These are phyloP conservation scores for Chamaenerion angustifolium DNA, from an alignment of 345 rosid species.

Conservation along the genomic window DNA sequence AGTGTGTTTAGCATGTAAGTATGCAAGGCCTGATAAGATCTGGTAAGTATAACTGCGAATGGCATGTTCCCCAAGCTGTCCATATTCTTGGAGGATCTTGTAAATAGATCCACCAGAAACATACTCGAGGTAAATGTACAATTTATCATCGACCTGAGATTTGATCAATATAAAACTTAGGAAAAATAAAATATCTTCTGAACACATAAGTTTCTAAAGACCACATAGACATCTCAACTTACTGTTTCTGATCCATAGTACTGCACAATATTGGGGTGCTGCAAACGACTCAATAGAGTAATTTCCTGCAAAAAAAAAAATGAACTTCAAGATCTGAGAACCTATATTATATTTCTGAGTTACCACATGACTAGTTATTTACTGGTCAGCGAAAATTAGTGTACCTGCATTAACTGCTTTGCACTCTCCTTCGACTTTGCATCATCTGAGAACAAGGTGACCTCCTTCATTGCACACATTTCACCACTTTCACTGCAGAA, in stretches of 20 bases:
- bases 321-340: background rate
- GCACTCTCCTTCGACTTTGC: constrained; percentile 57
- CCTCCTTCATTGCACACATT: constrained; percentile 67
- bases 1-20: constrained; percentile 48
- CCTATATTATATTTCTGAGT: background rate
- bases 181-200: too few relatives aligned
- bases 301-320: constrained; percentile 40
- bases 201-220: too few relatives aligned
- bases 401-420: constrained; percentile 50
- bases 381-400: background rate
- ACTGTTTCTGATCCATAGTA: constrained; percentile 68
- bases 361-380: constrained; percentile 3
- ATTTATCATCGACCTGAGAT: constrained; percentile 44
- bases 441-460: constrained; percentile 41
- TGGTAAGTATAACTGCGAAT: constrained; percentile 69
- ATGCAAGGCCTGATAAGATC: constrained; percentile 64
- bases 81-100: constrained; percentile 71
- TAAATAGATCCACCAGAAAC: constrained; percentile 75
- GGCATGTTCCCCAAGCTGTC: constrained; percentile 48
- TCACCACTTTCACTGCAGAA: constrained; percentile 40
- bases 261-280: constrained; percentile 65
- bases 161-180: constrained; percentile 5
- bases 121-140: constrained; percentile 66
- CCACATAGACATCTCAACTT: constrained; percentile 7
- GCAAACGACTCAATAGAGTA: constrained; percentile 42